Base-by-base conservation (phyloP, 306 rosid species). In the Comarum palustre region DNA sequence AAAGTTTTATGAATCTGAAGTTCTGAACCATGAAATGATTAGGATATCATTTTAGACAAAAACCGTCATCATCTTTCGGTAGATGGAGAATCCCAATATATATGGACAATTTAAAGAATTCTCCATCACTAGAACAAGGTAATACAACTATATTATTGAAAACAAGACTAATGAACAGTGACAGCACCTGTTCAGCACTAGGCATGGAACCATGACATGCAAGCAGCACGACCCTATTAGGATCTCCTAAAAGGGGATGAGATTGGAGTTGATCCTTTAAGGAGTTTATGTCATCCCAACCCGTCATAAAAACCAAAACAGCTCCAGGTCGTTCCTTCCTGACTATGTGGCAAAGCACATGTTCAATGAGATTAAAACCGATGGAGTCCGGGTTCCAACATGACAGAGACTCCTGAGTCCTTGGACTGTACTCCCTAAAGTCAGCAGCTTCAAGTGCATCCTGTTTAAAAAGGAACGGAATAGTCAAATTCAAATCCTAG, bases 161-260 rank as follows among this genome's bases (percentile, higher is more conserved):
- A 55, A 65, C 5, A 74, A 46, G 43, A 20, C 6, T 17, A 63
- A 66, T 45, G 66, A 71, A 51, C 4, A 46, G 24, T 58, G 54
- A 71, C 17, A 41, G 16, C 48, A 86, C 90, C 90, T 86, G 90
- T 72, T 86, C 90, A 67, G 80, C 48, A 74, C 81, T 86, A 43
- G 87, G 84, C 90, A 86, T 86, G 41, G 90, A 86, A 67, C 90
- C 90, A 76, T 86, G 90, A 61, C 90, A 86, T 34, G 90, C 86
- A 31, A 86, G 88, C 63, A 86, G 81, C 79, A 86, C 72, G 73
- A 86, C 86, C 81, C 70, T 79, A 55, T 73, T 84, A 20, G 88
- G 88, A 79, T 86, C 88, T 22, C 90, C 90, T 62, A 86, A 64
- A 47, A 86, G 77, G 51, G 88, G 86, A 76, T 86, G 88, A 47